These are phyloP conservation scores for Biscutella laevigata DNA, from an alignment of 441 rosid genomes.

Conservation along the genomic window DNA sequence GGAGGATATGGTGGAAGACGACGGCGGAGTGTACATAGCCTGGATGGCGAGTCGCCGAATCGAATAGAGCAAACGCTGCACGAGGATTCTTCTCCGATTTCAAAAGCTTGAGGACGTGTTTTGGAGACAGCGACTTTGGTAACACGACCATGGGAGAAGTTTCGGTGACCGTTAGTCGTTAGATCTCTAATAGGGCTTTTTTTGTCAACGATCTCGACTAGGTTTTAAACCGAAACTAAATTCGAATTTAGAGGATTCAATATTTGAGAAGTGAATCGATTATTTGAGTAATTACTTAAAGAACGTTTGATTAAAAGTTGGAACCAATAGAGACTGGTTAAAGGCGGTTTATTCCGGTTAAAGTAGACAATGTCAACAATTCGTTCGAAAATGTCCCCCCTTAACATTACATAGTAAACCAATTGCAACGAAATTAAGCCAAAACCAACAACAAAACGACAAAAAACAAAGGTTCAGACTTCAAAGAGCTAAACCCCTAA, in stretches of 20 bases:
- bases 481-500: slow-evolving; percentile 27
- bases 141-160: slow-evolving; percentile 38
- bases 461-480: slow-evolving; percentile 36
- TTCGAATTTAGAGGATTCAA: too few species aligned
- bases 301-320: not conserved
- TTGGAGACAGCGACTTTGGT: slow-evolving; percentile 41
- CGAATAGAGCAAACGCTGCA: slow-evolving; percentile 55
- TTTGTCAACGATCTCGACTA: too few species aligned
- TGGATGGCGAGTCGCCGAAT: slow-evolving; percentile 49
- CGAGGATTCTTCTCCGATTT: slow-evolving; percentile 43
- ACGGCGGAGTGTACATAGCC: slow-evolving; percentile 41
- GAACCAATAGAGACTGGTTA: not conserved
- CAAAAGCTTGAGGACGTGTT: slow-evolving; percentile 51
- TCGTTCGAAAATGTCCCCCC: slow-evolving; percentile 39
- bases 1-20: slow-evolving; percentile 71
- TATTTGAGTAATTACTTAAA: too few species aligned
- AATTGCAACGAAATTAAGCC: slow-evolving; percentile 24
- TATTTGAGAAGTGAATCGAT: too few species aligned
- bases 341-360: slow-evolving; percentile 28
- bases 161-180: slow-evolving; percentile 6
- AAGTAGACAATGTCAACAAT: slow-evolving; percentile 34
- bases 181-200: too few species aligned
- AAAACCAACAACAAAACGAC: slow-evolving; percentile 45
- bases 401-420: slow-evolving; percentile 51
- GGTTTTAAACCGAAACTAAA: too few species aligned